Conservation (phyloP, 2,329 filamentous ascomycete species). For the Talaromyces verruculosus region DNA sequence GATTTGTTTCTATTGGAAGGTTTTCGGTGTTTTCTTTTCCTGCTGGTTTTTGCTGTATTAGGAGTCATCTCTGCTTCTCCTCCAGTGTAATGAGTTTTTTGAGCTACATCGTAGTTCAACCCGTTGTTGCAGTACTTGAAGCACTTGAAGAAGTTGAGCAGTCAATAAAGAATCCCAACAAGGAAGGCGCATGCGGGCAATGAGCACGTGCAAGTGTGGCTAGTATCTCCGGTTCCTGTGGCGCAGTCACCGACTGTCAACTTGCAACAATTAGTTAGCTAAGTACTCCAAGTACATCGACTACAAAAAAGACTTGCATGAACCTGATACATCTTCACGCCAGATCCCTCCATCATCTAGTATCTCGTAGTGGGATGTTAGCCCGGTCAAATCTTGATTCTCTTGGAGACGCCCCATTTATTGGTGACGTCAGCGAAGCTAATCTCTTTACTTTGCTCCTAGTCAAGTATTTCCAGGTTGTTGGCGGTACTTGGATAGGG, state of each 20-base stretch:
- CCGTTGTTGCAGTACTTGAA: neutral
- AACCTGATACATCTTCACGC: neutral
- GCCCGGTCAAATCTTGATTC: conserved; percentile 4
- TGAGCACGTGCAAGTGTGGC: conserved; percentile 3
- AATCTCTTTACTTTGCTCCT: too few relatives aligned
- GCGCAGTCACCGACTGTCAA: neutral
- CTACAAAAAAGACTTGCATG: neutral
- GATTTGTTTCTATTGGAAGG: neutral
- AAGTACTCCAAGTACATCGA: neutral
- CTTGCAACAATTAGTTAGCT: neutral
- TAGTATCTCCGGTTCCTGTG: neutral
- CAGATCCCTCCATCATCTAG: neutral
- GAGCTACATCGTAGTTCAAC: neutral
- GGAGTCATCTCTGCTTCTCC: neutral
- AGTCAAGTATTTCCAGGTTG: neutral
- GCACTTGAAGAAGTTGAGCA: neutral
- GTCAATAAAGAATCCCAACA: neutral
- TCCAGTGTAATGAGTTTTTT: neutral
- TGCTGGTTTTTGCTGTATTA: neutral
- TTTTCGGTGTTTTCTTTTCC: neutral
- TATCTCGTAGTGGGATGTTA: neutral
- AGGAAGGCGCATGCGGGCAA: neutral
- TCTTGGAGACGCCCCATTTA: neutral
- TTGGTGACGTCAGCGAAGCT: neutral
- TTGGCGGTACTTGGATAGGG: neutral